Evolutionary conservation across 2,329 filamentous ascomycete species (phyloP).

Genomic region (Venturia oleaginea): DNA sequence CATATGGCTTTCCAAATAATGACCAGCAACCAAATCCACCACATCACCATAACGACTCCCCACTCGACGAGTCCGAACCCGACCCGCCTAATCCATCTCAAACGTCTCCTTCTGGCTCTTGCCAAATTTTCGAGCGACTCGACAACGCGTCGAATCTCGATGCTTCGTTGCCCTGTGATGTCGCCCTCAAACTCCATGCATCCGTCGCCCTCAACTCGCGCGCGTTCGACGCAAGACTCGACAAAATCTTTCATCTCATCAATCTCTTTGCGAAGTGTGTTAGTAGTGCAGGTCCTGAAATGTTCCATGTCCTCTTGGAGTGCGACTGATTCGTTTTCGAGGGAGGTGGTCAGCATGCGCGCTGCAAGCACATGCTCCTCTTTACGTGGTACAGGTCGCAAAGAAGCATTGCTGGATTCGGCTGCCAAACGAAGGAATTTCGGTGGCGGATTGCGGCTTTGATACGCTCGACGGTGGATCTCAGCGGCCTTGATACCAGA

Average conservation of each 20-base stretch:
- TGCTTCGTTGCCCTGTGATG: conserved; percentile 64
- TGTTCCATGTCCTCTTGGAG: conserved; percentile 42
- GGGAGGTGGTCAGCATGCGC: conserved; percentile 38
- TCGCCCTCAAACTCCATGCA: conserved; percentile 72
- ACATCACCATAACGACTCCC: conserved; percentile 80
- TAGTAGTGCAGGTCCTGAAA: conserved; percentile 34
- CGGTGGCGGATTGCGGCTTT: conserved; percentile 25
- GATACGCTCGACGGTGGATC: conserved; percentile 57
- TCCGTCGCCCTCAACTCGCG: conserved; percentile 49
- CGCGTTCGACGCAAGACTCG: not conserved
- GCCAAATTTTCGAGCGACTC: conserved; percentile 64
- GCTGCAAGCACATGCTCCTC: conserved; percentile 47
- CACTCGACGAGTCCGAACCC: conserved; percentile 83
- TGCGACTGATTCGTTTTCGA: conserved; percentile 36
- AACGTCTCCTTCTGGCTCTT: conserved; percentile 61
- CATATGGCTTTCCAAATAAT: conserved; percentile 61
- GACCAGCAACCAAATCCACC: conserved; percentile 88
- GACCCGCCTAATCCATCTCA: conserved; percentile 65
- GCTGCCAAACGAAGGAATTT: conserved; percentile 31
- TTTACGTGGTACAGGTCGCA: conserved; percentile 39
- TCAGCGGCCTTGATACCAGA: conserved; percentile 77
- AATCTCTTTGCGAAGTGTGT: conserved; percentile 37
- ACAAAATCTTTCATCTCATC: not conserved
- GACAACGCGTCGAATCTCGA: conserved; percentile 70
- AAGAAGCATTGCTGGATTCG: conserved; percentile 33